These are phyloP conservation scores for Nothomitra cinnamomea DNA, from an alignment of 2,329 filamentous ascomycete genomes.

Conservation along the genomic window DNA sequence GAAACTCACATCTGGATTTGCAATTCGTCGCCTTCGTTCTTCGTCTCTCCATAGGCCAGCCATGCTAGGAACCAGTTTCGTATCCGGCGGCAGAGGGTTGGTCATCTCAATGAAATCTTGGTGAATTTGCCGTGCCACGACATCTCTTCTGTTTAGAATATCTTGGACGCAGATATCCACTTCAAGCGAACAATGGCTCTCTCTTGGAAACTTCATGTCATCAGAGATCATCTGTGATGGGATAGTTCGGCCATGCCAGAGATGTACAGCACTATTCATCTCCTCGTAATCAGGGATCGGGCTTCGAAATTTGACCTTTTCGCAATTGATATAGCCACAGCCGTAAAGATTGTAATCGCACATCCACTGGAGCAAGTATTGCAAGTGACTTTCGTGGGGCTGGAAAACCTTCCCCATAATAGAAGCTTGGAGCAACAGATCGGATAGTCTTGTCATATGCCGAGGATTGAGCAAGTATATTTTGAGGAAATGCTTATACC, in stretches of 20 bases:
- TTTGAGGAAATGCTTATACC: conserved; percentile 81
- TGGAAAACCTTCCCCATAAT: conserved; percentile 74
- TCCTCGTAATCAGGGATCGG: conserved; percentile 58
- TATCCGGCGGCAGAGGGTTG: conserved; percentile 42
- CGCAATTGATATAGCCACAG: conserved; percentile 67
- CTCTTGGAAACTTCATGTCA: conserved; percentile 47
- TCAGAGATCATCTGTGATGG: conserved; percentile 40
- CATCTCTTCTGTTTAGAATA: conserved; percentile 64
- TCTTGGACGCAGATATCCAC: conserved; percentile 79
- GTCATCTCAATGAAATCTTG: conserved; percentile 69
- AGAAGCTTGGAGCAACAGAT: conserved; percentile 73
- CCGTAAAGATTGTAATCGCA: conserved; percentile 95
- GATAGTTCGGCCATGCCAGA: conserved; percentile 70
- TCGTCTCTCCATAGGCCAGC: conserved; percentile 87
- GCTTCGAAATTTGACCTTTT: conserved; percentile 52
- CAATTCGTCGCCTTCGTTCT: conserved; percentile 56
- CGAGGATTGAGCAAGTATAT: conserved; percentile 83
- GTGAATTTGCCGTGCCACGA: conserved; percentile 63
- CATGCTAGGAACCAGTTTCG: conserved; percentile 88
- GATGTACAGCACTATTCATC: conserved; percentile 41
- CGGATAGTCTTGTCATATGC: conserved; percentile 72
- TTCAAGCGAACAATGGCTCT: conserved; percentile 79
- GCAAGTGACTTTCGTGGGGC: conserved; percentile 84
- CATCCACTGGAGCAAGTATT: conserved; percentile 94
- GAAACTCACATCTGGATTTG: conserved; percentile 45